phyloP scores from a whole-genome alignment of 2,329 filamentous ascomycete species.

The Fusarium incarnatum region DNA sequence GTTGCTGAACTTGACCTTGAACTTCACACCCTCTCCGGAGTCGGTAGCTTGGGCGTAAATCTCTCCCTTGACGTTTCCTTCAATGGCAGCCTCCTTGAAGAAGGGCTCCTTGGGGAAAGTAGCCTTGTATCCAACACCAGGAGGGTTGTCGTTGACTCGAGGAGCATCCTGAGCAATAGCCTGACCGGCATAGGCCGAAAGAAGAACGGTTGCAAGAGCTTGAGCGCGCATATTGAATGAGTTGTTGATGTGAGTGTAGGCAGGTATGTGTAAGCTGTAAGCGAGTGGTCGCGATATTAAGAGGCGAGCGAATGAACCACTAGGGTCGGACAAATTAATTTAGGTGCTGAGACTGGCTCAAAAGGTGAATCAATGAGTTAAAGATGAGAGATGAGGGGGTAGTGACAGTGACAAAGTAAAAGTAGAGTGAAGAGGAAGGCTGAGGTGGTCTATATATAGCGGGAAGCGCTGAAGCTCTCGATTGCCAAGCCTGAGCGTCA shows the following conservation, averaged over 20 bases:
- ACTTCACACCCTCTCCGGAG: constrained; percentile 66
- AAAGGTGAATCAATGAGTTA: constrained; percentile 23
- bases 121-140: constrained; percentile 65
- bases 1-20: constrained; percentile 67
- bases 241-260: background rate
- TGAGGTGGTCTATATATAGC: constrained; percentile 33
- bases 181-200: constrained; percentile 47
- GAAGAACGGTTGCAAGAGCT: constrained; percentile 43
- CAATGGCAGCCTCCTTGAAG: constrained; percentile 60
- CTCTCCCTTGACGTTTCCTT: constrained; percentile 66
- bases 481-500: constrained; percentile 22
- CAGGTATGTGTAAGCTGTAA: constrained; percentile 14
- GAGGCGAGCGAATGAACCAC: constrained; percentile 27
- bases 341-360: constrained; percentile 28
- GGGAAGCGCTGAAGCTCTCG: constrained; percentile 25
- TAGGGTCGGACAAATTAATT: constrained; percentile 22
- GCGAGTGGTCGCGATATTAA: constrained; percentile 10
- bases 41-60: constrained; percentile 60
- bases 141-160: constrained; percentile 66
- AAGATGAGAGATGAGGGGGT: constrained; percentile 4
- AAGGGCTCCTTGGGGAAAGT: constrained; percentile 65
- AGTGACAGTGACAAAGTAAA: constrained; percentile 11
- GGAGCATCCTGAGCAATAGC: constrained; percentile 59
- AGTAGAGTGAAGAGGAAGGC: constrained; percentile 15
- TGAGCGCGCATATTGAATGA: constrained; percentile 40